A percentile compares a stretch with the other conserved stretches of the same genome.
These are phyloP conservation scores for Kwoniella sp. DNA, from an alignment of 768 basidiomycete genomes.

Conservation along the genomic window DNA sequence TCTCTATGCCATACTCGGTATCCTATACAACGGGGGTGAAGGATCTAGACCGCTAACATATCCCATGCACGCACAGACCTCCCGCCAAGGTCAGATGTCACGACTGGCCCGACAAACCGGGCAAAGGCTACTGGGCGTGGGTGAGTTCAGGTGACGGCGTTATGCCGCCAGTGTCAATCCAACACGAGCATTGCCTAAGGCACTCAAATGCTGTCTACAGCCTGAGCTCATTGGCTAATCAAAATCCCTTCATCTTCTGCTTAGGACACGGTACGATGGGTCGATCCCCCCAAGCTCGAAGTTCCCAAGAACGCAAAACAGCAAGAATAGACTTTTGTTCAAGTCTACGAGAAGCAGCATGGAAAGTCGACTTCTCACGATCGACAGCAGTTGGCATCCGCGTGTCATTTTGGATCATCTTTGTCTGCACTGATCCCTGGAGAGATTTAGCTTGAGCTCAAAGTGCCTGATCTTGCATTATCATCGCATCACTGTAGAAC, in stretches of 20 bases:
- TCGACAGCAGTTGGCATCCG: too few species aligned
- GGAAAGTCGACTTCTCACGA: too few species aligned
- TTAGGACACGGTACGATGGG: constrained; percentile 40
- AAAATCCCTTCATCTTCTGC: constrained; percentile 14
- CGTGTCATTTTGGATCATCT: too few species aligned
- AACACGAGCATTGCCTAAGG: too few species aligned
- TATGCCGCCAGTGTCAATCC: too few species aligned
- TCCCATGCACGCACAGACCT: constrained; percentile 29
- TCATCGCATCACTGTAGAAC: background rate
- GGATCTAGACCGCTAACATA: background rate
- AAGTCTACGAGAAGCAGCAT: too few species aligned
- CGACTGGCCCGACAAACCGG: constrained; percentile 52
- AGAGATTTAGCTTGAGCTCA: too few species aligned
- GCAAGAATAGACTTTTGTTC: background rate
- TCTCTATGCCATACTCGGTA: too few species aligned
- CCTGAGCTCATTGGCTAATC: too few species aligned
- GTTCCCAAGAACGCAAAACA: constrained; percentile 3
- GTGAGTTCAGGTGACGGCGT: constrained; percentile 9
- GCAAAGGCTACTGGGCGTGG: constrained; percentile 46
- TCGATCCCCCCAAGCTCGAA: constrained; percentile 36
- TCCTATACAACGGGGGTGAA: background rate
- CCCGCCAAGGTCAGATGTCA: constrained; percentile 47
- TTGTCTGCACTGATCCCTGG: too few species aligned
- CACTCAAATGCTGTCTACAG: too few species aligned
- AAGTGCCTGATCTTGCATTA: too few species aligned